These are phyloP conservation scores for Penicillium goetzii DNA, from an alignment of 495 filamentous ascomycete genomes.

Conservation along the genomic window DNA sequence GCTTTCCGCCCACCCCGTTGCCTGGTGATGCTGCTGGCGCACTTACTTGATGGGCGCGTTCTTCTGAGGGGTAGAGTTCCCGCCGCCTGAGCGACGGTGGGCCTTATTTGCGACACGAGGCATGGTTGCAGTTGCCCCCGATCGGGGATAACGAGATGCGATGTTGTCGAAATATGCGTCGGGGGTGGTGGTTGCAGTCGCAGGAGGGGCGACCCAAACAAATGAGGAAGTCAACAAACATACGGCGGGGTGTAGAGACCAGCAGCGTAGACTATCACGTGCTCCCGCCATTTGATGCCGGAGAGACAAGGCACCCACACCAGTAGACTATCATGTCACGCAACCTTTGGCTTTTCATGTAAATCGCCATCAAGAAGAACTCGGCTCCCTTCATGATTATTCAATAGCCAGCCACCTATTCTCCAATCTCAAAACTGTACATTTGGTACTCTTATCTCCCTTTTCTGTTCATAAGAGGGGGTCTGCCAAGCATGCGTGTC, in stretches of 20 bases:
- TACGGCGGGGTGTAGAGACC: slow-evolving; percentile 27
- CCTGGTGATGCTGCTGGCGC: background rate
- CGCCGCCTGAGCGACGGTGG: slow-evolving; percentile 54
- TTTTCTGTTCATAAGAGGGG: background rate
- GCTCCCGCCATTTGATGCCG: background rate
- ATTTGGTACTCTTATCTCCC: background rate
- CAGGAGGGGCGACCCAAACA: slow-evolving; percentile 32
- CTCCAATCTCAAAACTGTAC: background rate
- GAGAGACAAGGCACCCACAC: slow-evolving; percentile 5
- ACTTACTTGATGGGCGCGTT: slow-evolving; percentile 72
- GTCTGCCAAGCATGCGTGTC: slow-evolving; percentile 1
- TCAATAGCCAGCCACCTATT: background rate
- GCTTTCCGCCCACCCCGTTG: slow-evolving; percentile 13
- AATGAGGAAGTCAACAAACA: slow-evolving; percentile 47
- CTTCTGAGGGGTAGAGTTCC: slow-evolving; percentile 61
- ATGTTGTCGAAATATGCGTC: slow-evolving; percentile 5
- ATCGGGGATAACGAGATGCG: slow-evolving; percentile 30
- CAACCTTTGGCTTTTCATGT: background rate
- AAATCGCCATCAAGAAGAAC: background rate
- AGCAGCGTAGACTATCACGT: slow-evolving; percentile 27
- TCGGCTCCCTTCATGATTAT: background rate
- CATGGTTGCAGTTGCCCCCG: slow-evolving; percentile 57
- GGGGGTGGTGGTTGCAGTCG: slow-evolving; percentile 20
- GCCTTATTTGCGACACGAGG: slow-evolving; percentile 69
- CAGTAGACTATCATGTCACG: background rate